Conservation (phyloP, 768 basidiomycete species). For the Lactarius evosmus region DNA sequence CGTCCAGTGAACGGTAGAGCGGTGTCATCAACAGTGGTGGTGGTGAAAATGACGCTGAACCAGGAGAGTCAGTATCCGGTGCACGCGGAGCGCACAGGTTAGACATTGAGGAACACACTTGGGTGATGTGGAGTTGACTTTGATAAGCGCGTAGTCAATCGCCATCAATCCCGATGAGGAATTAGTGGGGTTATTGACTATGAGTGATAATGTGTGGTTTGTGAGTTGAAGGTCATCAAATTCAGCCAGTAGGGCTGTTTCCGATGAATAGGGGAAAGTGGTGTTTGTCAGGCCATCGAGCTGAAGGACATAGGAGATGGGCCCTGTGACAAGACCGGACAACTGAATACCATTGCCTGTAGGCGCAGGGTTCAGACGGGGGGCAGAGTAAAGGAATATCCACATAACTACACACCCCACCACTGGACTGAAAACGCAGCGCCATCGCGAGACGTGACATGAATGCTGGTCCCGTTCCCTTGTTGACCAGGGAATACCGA, state of each 20-base stretch:
- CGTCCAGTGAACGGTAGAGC: slow-evolving; percentile 50
- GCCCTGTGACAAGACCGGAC: slow-evolving; percentile 45
- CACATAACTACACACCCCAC: slow-evolving; percentile 50
- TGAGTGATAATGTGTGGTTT: slow-evolving; percentile 55
- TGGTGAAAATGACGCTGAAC: slow-evolving; percentile 38
- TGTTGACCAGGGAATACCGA: slow-evolving; percentile 40
- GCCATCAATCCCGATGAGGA: slow-evolving; percentile 39
- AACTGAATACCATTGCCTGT: slow-evolving; percentile 65
- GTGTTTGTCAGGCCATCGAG: slow-evolving; percentile 43
- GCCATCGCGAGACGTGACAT: slow-evolving; percentile 58
- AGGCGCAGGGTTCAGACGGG: not conserved
- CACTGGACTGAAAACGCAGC: slow-evolving; percentile 56
- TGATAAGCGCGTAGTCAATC: slow-evolving; percentile 58
- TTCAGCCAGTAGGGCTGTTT: slow-evolving; percentile 46
- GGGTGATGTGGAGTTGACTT: slow-evolving; percentile 34
- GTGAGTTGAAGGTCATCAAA: slow-evolving; percentile 46
- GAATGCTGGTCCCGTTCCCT: slow-evolving; percentile 56
- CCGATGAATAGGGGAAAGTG: slow-evolving; percentile 31
- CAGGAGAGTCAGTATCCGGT: slow-evolving; percentile 31
- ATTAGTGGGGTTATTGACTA: slow-evolving; percentile 41
- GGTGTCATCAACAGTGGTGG: slow-evolving; percentile 41
- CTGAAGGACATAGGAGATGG: slow-evolving; percentile 33
- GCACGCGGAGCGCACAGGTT: slow-evolving; percentile 1
- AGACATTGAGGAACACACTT: slow-evolving; percentile 35
- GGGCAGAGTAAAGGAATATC: too few relatives aligned